Evolutionary conservation across 2,329 filamentous ascomycete genomes (phyloP).

Genomic region (Microdochium nivale): DNA sequence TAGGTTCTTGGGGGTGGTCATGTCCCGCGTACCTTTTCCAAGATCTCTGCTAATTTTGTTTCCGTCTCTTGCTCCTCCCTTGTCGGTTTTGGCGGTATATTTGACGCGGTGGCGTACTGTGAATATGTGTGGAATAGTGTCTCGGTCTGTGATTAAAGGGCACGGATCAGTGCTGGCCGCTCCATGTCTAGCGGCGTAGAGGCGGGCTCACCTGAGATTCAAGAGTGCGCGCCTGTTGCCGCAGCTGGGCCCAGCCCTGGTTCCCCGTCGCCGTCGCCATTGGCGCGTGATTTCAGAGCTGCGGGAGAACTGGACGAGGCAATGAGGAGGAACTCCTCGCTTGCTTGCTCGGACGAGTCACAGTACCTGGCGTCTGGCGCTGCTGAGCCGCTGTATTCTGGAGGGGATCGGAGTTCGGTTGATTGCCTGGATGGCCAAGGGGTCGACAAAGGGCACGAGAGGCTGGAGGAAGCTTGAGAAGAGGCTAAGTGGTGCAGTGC

Average conservation of each 20-base stretch:
- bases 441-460: no score
- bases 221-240: conserved; percentile 80
- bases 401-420: no score
- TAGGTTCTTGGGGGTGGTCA: neutral
- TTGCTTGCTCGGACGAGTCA: neutral
- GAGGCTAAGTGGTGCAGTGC: no score
- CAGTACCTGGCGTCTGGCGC: neutral
- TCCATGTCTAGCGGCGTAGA: neutral
- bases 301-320: neutral
- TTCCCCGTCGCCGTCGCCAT: conserved; percentile 48
- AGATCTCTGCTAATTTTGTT: conserved; percentile 70
- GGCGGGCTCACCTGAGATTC: conserved; percentile 69
- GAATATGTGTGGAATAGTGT: conserved; percentile 78
- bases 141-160: conserved; percentile 58
- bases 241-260: conserved; percentile 83
- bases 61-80: conserved; percentile 79
- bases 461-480: no score
- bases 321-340: neutral
- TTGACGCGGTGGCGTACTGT: conserved; percentile 74
- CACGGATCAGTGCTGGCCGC: neutral
- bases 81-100: conserved; percentile 73
- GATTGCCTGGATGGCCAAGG: no score
- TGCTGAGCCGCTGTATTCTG: no score
- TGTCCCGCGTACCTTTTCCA: conserved; percentile 61
- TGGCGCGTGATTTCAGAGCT: neutral